A percentile compares a stretch with the other conserved stretches of the same genome.
These are phyloP conservation scores for Cryptococcus sp. DNA, from an alignment of 1,284 basidiomycete genomes.

Conservation along the genomic window DNA sequence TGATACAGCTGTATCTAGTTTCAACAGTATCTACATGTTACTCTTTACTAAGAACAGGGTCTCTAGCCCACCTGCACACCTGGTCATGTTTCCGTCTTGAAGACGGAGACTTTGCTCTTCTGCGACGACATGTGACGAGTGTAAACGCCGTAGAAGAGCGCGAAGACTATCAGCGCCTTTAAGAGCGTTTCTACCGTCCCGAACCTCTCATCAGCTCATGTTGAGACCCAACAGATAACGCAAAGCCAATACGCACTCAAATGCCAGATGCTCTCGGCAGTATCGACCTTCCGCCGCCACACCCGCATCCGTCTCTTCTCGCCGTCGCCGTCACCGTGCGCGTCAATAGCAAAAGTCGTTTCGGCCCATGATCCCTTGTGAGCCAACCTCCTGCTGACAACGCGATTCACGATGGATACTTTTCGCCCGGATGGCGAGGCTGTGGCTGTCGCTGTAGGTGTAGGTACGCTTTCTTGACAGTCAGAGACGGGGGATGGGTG, in stretches of 20 bases:
- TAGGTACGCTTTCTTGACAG: neutral
- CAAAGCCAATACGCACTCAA: neutral
- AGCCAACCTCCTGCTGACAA: slow-evolving; percentile 13
- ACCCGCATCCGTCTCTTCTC: neutral
- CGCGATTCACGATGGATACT: slow-evolving; percentile 12
- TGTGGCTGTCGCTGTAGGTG: neutral
- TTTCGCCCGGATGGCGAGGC: slow-evolving; percentile 2
- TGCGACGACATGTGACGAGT: neutral
- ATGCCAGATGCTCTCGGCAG: neutral
- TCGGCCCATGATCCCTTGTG: slow-evolving; percentile 2
- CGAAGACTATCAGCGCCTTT: neutral
- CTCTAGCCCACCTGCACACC: too few species aligned
- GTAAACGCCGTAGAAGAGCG: neutral
- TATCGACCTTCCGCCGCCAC: neutral
- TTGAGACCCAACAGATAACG: neutral
- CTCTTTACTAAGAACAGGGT: too few species aligned
- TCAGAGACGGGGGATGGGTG: slow-evolving; percentile 9
- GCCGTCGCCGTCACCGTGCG: neutral
- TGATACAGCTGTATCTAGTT: too few species aligned
- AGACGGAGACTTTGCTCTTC: too few species aligned
- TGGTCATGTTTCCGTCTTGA: too few species aligned
- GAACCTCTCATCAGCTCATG: neutral
- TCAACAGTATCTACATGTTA: too few species aligned
- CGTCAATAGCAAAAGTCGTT: neutral
- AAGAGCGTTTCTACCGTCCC: neutral